Evolutionary conservation across 2,329 filamentous ascomycete genomes (phyloP).

Genomic region (Colletotrichum sansevieriae): DNA sequence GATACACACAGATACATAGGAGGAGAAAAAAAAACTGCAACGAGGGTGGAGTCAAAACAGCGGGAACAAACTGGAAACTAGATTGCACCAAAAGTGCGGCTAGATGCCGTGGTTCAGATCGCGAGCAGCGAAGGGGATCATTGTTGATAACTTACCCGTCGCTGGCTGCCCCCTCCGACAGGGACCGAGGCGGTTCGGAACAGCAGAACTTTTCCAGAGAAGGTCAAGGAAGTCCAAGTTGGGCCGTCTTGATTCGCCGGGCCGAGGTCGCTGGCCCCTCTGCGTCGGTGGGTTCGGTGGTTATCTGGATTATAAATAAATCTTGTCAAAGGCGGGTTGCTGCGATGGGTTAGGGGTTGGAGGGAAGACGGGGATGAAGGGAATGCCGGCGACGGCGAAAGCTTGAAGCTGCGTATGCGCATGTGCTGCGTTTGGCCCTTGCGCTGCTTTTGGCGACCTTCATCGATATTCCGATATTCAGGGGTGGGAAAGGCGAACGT

Average conservation of each 20-base stretch:
- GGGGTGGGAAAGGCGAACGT: not conserved
- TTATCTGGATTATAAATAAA: conserved; percentile 38
- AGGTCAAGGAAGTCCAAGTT: conserved; percentile 24
- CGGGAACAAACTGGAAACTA: conserved; percentile 33
- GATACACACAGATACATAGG: not conserved
- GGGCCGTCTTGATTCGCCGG: conserved; percentile 28
- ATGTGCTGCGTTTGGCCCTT: no score
- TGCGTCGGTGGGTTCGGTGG: not conserved
- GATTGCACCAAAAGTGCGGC: conserved; percentile 30
- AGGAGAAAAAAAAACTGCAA: conserved; percentile 22
- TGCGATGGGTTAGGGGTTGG: conserved; percentile 9
- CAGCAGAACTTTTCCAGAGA: conserved; percentile 37
- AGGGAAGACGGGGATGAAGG: not conserved
- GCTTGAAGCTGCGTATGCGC: no score
- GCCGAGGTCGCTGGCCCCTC: conserved; percentile 15
- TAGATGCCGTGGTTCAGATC: conserved; percentile 34
- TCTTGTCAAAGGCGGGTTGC: conserved; percentile 7
- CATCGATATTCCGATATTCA: conserved; percentile 12
- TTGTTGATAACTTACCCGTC: conserved; percentile 4
- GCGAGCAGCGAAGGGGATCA: conserved; percentile 4
- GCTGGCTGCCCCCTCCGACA: conserved; percentile 9
- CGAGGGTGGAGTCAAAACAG: conserved; percentile 33
- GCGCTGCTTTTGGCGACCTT: not conserved
- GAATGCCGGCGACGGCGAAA: no score
- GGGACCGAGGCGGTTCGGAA: conserved; percentile 8